These are phyloP conservation scores for Persicaria tinctoria DNA, from an alignment of 148 eudicot species.

Conservation along the genomic window DNA sequence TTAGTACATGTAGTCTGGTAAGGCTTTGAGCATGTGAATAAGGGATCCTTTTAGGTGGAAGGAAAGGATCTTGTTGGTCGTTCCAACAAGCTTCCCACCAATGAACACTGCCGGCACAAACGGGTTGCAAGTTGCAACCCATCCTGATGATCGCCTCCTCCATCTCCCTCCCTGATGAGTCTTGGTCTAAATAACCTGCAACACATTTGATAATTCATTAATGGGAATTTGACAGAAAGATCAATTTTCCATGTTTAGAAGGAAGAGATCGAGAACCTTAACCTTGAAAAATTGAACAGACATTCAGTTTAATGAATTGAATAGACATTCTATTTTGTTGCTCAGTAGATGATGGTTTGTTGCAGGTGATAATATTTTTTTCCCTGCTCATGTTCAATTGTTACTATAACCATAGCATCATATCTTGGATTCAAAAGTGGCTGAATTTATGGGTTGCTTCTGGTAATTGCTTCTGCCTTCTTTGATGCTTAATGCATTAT, in stretches of 20 bases:
- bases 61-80: conserved; percentile 89
- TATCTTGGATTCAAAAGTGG: background rate
- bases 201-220: background rate
- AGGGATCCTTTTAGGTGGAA: conserved; percentile 73
- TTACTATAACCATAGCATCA: background rate
- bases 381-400: background rate
- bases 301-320: no score
- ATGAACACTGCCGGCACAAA: conserved; percentile 80
- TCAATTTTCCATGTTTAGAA: background rate
- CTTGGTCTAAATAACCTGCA: conserved; percentile 32
- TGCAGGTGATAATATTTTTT: conserved; percentile 47
- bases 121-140: conserved; percentile 59
- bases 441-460: background rate
- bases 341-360: conserved; percentile 60
- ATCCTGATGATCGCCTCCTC: conserved; percentile 68
- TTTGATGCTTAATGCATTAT: background rate
- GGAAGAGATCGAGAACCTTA: no score
- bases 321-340: conserved; percentile 44
- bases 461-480: background rate
- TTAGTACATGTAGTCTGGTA: conserved; percentile 21
- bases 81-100: conserved; percentile 58
- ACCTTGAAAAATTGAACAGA: no score
- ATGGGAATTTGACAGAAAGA: background rate
- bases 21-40: conserved; percentile 46
- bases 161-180: conserved; percentile 67